A percentile compares a stretch with the other conserved stretches of the same genome.
These are phyloP conservation scores for Veloporphyrellus conicus DNA, from an alignment of 1,284 basidiomycete genomes.

Conservation along the genomic window DNA sequence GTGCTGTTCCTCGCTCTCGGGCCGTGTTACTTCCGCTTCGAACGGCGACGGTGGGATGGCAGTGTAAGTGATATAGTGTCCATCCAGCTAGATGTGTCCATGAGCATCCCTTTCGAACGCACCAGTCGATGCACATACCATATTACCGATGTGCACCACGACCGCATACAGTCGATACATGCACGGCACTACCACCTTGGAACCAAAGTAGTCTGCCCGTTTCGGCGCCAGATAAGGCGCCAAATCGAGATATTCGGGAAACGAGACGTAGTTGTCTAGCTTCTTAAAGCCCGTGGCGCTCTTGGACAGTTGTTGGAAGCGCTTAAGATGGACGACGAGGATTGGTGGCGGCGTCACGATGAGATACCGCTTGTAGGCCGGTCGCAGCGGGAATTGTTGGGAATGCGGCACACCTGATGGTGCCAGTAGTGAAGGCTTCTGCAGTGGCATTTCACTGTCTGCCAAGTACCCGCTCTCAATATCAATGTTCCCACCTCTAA, in stretches of 20 bases:
- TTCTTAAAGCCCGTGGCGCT: conserved; percentile 71
- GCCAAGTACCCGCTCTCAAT: conserved; percentile 46
- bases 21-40: conserved; percentile 4
- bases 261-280: conserved; percentile 82
- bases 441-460: conserved; percentile 28
- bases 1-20: conserved; percentile 13
- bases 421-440: conserved; percentile 14
- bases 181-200: conserved; percentile 46
- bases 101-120: background rate
- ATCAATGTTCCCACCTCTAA: conserved; percentile 32
- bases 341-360: conserved; percentile 83
- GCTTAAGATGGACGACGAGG: conserved; percentile 88
- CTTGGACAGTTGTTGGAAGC: conserved; percentile 77
- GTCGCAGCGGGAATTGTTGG: conserved; percentile 69
- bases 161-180: conserved; percentile 78
- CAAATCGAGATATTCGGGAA: conserved; percentile 82
- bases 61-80: conserved; percentile 80
- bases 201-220: conserved; percentile 59
- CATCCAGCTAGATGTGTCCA: conserved; percentile 72
- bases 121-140: conserved; percentile 49
- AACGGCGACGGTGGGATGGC: conserved; percentile 49
- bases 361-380: conserved; percentile 91
- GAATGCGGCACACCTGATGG: conserved; percentile 36
- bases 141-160: conserved; percentile 87
- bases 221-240: conserved; percentile 82